Evolutionary conservation across 192 early-diverging fungal species (phyloP).

Genomic region (Coemansia sp.): DNA sequence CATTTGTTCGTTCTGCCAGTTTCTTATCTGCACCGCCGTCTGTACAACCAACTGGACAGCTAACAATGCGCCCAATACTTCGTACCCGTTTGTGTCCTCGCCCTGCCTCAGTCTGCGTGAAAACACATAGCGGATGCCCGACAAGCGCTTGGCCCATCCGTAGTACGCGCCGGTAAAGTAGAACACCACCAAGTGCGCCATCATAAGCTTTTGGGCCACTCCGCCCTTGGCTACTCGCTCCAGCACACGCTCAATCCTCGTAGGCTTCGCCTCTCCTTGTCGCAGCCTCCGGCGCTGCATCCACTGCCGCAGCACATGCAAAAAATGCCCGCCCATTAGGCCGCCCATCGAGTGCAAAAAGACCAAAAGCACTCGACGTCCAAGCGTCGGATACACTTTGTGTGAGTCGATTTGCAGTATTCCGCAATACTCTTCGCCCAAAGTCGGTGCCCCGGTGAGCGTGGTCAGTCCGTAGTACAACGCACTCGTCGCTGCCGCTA

Average conservation of each 20-base stretch:
- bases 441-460: slow-evolving; percentile 70
- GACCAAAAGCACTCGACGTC: slow-evolving; percentile 38
- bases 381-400: slow-evolving; percentile 55
- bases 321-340: slow-evolving; percentile 1
- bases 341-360: slow-evolving; percentile 34
- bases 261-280: not conserved
- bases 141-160: slow-evolving; percentile 72
- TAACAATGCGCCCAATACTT: slow-evolving; percentile 82
- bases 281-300: slow-evolving; percentile 18
- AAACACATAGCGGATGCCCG: slow-evolving; percentile 82
- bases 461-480: slow-evolving; percentile 78
- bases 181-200: slow-evolving; percentile 82
- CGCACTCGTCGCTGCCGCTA: slow-evolving; percentile 61
- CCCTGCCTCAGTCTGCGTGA: slow-evolving; percentile 69
- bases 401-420: slow-evolving; percentile 66
- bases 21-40: slow-evolving; percentile 42
- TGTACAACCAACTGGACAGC: slow-evolving; percentile 69
- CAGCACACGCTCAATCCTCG: slow-evolving; percentile 6
- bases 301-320: slow-evolving; percentile 35
- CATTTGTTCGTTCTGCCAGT: slow-evolving; percentile 22
- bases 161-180: slow-evolving; percentile 88
- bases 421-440: slow-evolving; percentile 96
- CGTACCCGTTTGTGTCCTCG: slow-evolving; percentile 77
- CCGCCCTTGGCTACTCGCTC: slow-evolving; percentile 6
- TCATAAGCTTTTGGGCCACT: slow-evolving; percentile 15